Evolutionary conservation across 768 basidiomycete species (phyloP), one percentile per base, ranked within the genome.

Genomic region (Naganishia vaughanmartiniae): DNA sequence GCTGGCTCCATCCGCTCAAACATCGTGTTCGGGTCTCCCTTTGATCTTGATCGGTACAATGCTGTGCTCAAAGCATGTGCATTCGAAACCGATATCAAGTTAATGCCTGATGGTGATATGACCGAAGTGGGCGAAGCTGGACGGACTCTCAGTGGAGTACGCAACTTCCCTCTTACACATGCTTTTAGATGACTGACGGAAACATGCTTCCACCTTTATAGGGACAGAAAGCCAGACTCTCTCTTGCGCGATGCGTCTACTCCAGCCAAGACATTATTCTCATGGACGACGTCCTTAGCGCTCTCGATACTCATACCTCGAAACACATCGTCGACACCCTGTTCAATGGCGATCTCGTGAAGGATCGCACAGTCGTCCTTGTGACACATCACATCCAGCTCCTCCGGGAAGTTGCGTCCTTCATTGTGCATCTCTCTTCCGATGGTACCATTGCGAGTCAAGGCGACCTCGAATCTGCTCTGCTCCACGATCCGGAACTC

Each of bases 121-220:
- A 89, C 89, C 11, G 89, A 90, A 80, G 86, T 89, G 31, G 88
- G 89, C 7, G 89, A 90, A 77, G 88, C 87, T 74, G 89, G 88
- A 0, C 76, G 87, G 10, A 89, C 58, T 34, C 68, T 60, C 4
- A 63, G 26, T 33, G 39, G 36, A 54, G 36, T 55, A 19, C 6
- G 53, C 33, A 65, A 51, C 0, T 39, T 51, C 48, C 24, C 48
- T 7, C 5, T n/a, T 4, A 4, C 48, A 14, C 24, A 51, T 86
- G 76, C 75, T 89, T 10, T 30, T 33, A 5, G 28, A 14, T 6
- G 12, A 31, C 26, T 19, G 28, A 30, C 30, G 9, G 28, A 26
- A 24, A 24, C 30, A 6, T 21, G 19, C 57, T 56, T 12, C 28
- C 31, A 24, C 24, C 5, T 42, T n/a, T 7, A 65, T 30, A 84